A percentile compares a stretch with the other conserved stretches of the same genome.
phyloP scores from a whole-genome alignment of 2,329 filamentous ascomycete species.

The Diaporthe sp. region DNA sequence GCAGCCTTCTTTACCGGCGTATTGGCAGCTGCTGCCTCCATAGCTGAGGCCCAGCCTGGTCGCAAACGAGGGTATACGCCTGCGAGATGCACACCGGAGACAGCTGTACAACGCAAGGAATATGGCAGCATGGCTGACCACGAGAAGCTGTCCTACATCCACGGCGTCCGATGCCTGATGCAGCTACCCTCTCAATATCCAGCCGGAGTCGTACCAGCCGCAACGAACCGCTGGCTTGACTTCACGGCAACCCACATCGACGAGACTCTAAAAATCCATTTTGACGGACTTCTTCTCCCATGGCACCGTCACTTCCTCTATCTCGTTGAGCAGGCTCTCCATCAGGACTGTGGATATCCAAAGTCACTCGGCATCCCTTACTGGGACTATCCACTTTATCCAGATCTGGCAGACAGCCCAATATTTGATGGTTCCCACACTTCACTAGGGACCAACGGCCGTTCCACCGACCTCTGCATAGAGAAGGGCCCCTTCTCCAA shows the following conservation, averaged over 20 bases:
- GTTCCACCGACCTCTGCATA: slow-evolving; percentile 43
- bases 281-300: slow-evolving; percentile 29
- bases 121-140: slow-evolving; percentile 32
- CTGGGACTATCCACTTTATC: slow-evolving; percentile 38
- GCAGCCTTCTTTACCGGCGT: neutral
- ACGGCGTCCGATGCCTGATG: slow-evolving; percentile 55
- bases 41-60: neutral
- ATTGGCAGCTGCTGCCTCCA: neutral
- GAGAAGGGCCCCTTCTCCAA: slow-evolving; percentile 45
- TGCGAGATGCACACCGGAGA: slow-evolving; percentile 9
- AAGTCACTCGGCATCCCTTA: slow-evolving; percentile 36
- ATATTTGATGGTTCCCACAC: slow-evolving; percentile 34
- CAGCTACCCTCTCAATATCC: slow-evolving; percentile 48
- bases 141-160: slow-evolving; percentile 46
- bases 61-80: neutral
- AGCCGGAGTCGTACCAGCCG: slow-evolving; percentile 50
- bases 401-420: slow-evolving; percentile 26
- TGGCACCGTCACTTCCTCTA: slow-evolving; percentile 39
- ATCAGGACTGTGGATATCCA: slow-evolving; percentile 36
- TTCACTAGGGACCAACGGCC: slow-evolving; percentile 37
- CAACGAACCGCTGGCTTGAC: slow-evolving; percentile 55
- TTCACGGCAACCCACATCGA: slow-evolving; percentile 64
- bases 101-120: slow-evolving; percentile 36
- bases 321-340: slow-evolving; percentile 26
- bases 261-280: slow-evolving; percentile 55